These are phyloP conservation scores for Mucuna pruriens DNA, from an alignment of 306 rosid species.

Conservation along the genomic window DNA sequence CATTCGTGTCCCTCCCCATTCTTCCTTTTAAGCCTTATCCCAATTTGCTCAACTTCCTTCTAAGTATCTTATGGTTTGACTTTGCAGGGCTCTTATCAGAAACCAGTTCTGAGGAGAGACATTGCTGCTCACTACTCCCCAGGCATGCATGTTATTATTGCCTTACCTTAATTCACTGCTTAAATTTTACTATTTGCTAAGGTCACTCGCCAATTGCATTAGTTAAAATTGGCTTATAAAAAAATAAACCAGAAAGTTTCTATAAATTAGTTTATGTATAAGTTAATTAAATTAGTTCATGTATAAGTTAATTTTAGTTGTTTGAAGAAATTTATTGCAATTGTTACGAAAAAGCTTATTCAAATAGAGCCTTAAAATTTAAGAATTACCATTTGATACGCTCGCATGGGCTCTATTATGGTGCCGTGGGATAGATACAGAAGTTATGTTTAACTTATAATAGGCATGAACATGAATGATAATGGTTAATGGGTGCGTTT, in stretches of 20 bases:
- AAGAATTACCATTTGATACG: neutral
- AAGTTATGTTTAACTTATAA: neutral
- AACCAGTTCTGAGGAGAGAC: conserved; percentile 49
- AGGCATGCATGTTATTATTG: conserved; percentile 39
- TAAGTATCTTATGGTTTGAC: too few relatives aligned
- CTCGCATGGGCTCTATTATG: neutral
- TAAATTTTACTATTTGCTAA: neutral
- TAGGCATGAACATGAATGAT: neutral
- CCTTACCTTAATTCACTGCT: neutral
- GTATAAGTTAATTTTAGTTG: too few relatives aligned
- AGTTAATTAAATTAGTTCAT: too few relatives aligned
- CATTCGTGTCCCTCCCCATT: neutral
- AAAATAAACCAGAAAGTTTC: too few relatives aligned
- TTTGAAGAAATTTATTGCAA: too few relatives aligned
- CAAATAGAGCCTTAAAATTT: neutral
- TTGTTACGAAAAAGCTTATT: too few relatives aligned
- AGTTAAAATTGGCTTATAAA: too few relatives aligned
- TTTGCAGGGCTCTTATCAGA: conserved; percentile 65
- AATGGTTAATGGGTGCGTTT: neutral
- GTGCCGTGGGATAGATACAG: neutral
- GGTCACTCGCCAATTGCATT: neutral
- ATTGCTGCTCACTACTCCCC: conserved; percentile 54
- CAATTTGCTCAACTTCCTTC: too few relatives aligned
- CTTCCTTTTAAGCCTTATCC: neutral
- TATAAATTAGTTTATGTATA: too few relatives aligned